Base-by-base conservation (phyloP, 164 flowering plant genomes). In the Malania oleifera region DNA sequence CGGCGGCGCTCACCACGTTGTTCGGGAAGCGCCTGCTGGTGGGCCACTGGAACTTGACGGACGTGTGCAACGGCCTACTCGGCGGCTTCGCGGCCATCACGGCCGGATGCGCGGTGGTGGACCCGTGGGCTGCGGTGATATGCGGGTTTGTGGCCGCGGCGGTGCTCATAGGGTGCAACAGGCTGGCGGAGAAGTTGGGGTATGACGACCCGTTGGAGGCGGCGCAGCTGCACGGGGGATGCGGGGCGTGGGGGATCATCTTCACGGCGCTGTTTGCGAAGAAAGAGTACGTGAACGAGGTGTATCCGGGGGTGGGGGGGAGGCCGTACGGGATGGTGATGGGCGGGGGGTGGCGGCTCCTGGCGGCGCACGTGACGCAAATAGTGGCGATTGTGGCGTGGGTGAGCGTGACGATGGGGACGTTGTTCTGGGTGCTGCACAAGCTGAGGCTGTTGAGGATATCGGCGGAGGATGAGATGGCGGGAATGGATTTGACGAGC, bases 401-500 rank as follows among this genome's bases (percentile, higher is more conserved):
- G 72, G 80, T 76, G 48, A 76, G 73, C 34, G 59, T 51, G 24
- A 76, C 75, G 5, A 72, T 76, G 74, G 76, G 74, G 10, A 22
- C 70, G 1, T 38, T 75, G 67, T 73, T 76, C 14, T 70, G 7
- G 29, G 19, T 52, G 2, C 63, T 76, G 65, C 59, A 70, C 5
- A 64, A 62, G 46, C 23, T 76, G 45, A 44, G 52, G 46, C 64
- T 73, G n/a, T 29, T 70, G 70, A 67, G 77, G 75, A 73, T 76
- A 2, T 52, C 75, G 11, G 1, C 26, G 4, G 77, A 70, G 2
- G 80, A 70, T 27, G 80, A 76, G 65, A 68, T 67, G 70, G 64
- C 77, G 1, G 75, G 77, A 14, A 64, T 76, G 77, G 75, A 76
- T 51, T 12, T 73, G 52, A 73, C 80, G 0, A 70, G 77, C 22